Conservation (phyloP, 2,329 filamentous ascomycete genomes). For the Verticillium klebahnii region DNA sequence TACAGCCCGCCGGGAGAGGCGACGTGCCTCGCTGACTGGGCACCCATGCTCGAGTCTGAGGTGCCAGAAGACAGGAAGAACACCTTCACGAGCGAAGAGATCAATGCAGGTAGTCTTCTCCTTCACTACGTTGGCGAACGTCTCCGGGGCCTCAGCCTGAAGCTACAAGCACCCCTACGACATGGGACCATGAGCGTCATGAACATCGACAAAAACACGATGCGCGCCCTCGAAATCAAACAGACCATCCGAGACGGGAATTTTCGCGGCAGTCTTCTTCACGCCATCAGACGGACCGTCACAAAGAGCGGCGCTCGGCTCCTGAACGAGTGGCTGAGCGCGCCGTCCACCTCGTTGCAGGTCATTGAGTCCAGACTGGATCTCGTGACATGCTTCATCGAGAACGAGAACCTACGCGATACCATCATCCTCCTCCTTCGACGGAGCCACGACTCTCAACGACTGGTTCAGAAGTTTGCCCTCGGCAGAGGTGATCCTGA, state of each 20-base stretch:
- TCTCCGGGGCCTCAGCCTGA: slow-evolving; percentile 72
- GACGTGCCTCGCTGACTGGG: slow-evolving; percentile 61
- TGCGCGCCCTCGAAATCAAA: slow-evolving; percentile 84
- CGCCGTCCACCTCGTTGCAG: slow-evolving; percentile 81
- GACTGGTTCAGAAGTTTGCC: slow-evolving; percentile 90
- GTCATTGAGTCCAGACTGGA: slow-evolving; percentile 78
- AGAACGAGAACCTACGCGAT: slow-evolving; percentile 64
- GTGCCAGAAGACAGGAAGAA: slow-evolving; percentile 48
- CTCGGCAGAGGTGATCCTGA: slow-evolving; percentile 88
- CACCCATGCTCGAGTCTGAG: slow-evolving; percentile 69
- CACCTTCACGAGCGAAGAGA: slow-evolving; percentile 63
- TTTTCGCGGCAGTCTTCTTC: slow-evolving; percentile 79
- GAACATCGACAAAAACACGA: slow-evolving; percentile 86
- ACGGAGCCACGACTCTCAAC: slow-evolving; percentile 78
- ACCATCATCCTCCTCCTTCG: slow-evolving; percentile 63
- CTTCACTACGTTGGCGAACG: slow-evolving; percentile 79
- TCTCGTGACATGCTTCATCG: slow-evolving; percentile 71
- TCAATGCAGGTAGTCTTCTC: slow-evolving; percentile 73
- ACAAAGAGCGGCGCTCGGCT: slow-evolving; percentile 88
- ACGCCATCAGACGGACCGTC: slow-evolving; percentile 83
- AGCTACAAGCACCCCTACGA: slow-evolving; percentile 76
- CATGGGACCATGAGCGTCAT: slow-evolving; percentile 73
- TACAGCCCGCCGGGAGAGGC: slow-evolving; percentile 53
- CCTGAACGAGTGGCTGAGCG: slow-evolving; percentile 79
- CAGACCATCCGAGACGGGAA: slow-evolving; percentile 76